Percentiles rank a stretch among this genome's conserved stretches.
Evolutionary conservation across 805 yeast species (phyloP).

Genomic region (Saccharomycopsis javanensis): DNA sequence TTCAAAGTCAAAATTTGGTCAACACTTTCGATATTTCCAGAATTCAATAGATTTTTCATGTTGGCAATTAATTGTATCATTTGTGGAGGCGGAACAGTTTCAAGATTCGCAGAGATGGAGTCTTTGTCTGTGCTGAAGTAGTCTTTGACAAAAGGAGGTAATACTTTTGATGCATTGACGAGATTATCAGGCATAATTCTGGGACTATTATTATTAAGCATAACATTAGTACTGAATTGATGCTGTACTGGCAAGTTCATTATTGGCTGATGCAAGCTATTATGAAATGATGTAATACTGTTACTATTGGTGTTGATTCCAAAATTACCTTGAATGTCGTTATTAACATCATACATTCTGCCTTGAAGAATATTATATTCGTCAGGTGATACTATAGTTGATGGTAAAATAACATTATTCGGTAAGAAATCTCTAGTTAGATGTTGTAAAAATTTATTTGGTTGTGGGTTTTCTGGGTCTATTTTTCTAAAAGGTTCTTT

Average conservation of each 20-base stretch:
- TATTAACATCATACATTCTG: background rate
- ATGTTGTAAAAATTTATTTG: constrained; percentile 33
- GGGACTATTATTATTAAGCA: background rate
- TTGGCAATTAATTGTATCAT: constrained; percentile 60
- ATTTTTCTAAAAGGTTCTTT: constrained; percentile 41
- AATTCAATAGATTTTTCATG: constrained; percentile 45
- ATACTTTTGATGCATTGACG: constrained; percentile 43
- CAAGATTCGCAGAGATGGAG: constrained; percentile 49
- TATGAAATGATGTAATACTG: background rate
- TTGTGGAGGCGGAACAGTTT: constrained; percentile 63
- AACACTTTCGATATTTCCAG: constrained; percentile 36
- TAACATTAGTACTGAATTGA: constrained; percentile 13
- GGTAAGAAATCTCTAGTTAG: constrained; percentile 43
- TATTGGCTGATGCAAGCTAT: background rate
- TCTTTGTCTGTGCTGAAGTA: constrained; percentile 38
- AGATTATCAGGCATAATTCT: constrained; percentile 35
- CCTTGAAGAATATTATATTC: background rate
- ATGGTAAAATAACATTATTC: constrained; percentile 47
- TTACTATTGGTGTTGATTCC: background rate
- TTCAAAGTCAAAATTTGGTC: constrained; percentile 42
- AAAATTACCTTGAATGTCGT: background rate
- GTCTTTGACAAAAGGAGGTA: constrained; percentile 43
- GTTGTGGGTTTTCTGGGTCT: constrained; percentile 24
- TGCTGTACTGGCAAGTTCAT: background rate
- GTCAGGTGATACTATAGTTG: constrained; percentile 29